Base-by-base conservation (phyloP, 2,329 filamentous ascomycete genomes). In the Fusarium lyarnte region DNA sequence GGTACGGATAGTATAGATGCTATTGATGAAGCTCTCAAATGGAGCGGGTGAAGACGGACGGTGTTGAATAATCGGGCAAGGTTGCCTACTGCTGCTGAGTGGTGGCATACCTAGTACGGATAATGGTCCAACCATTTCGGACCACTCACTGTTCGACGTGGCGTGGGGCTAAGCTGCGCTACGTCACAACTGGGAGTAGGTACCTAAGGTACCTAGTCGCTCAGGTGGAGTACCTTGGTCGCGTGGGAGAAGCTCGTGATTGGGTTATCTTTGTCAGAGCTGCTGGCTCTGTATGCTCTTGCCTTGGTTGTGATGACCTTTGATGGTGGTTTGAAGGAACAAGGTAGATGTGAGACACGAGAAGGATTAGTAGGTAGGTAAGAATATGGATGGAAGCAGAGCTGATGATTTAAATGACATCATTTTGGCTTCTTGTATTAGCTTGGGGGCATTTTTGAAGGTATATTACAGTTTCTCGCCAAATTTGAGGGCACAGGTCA, bases 11-110 rank as follows among this genome's bases (percentile, higher is more conserved):
- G 57, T 58, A 71, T 36, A 60, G 47, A 47, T 23, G 29, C 42
- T 41, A 55, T 46, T 53, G 51, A 47, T 46, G 38, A 55, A 42
- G 45, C 36, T 51, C 36, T 41, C 14, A 25, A 59, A 36, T 60
- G 45, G 31, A 68, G 46, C 43, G 38, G 41, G 42, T 52, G 58
- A 41, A 39, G 63, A 67, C 45, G 51, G 63, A 63, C 47, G 51
- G 43, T 61, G 65, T 63, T 68, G 63, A 68, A 49, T 42, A 31
- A 63, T 58, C 25, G 39, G 36, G 16, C 17, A 51, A 58, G 39
- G 61, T 39, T 66, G 62, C 45, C 61, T 63, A 10, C n/a, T 51
- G 39, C 43, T 27, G 45, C 35, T 39, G 27, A 53, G 42, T 38
- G 66, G 42, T 54, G 21, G 27, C 27, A 29, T 29, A 29, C 27